Evolutionary conservation across 176 grass and related monocot species (phyloP).

Genomic region (Secale cereale): DNA sequence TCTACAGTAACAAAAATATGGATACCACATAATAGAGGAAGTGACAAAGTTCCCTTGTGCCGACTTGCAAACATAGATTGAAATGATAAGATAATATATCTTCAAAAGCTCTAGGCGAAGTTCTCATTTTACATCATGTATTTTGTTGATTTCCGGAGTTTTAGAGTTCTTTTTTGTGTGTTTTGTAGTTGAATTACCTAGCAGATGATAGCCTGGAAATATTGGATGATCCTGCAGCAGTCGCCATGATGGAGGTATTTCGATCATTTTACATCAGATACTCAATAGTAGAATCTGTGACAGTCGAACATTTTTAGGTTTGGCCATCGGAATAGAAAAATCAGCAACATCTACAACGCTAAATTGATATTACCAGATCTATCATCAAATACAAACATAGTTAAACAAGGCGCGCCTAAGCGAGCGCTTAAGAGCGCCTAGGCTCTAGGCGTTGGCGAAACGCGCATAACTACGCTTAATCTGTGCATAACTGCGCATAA

Average conservation of each 20-base stretch:
- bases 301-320: neutral
- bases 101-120: neutral
- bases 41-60: neutral
- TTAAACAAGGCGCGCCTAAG: too few species aligned
- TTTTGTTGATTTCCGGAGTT: neutral
- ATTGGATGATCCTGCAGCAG: conserved; percentile 84
- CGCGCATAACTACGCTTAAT: too few species aligned
- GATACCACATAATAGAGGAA: neutral
- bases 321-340: neutral
- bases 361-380: neutral
- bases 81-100: neutral
- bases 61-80: neutral
- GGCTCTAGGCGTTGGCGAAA: too few species aligned
- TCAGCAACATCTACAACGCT: neutral
- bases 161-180: neutral
- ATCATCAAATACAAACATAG: neutral
- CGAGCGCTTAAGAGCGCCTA: too few species aligned
- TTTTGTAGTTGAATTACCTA: conserved; percentile 84
- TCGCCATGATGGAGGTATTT: conserved; percentile 81
- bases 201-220: conserved; percentile 86
- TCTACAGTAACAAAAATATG: neutral
- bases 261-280: neutral
- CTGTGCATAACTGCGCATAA: too few species aligned
- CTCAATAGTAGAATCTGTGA: neutral
- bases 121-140: neutral